phyloP scores from a whole-genome alignment of 2,329 filamentous ascomycete genomes.

The Catunica adiposa region DNA sequence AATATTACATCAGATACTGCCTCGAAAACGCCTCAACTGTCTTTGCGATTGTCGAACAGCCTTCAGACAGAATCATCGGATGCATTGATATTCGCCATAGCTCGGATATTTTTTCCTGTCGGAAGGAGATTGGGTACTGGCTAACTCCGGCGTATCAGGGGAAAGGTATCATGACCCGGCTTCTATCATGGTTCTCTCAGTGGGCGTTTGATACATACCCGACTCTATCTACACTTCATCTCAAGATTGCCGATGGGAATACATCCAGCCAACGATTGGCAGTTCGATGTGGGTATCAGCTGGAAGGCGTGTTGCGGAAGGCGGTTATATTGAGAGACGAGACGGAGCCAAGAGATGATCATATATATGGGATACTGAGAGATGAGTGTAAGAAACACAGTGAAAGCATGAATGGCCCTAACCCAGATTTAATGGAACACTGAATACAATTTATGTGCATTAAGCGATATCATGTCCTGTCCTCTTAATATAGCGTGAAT shows the following conservation, averaged over 20 bases:
- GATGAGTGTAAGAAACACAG: not conserved
- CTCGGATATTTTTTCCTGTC: not conserved
- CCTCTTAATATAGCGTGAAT: too few species aligned
- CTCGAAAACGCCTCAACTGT: not conserved
- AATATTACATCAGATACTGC: not conserved
- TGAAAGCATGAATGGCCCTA: too few species aligned
- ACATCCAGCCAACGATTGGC: not conserved
- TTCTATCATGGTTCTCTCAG: not conserved
- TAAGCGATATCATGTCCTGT: too few species aligned
- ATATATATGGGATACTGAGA: not conserved
- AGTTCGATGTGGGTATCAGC: not conserved
- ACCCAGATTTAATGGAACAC: too few species aligned
- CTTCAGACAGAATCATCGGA: not conserved
- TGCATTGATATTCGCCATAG: not conserved
- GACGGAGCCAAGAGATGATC: not conserved
- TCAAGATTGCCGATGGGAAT: not conserved
- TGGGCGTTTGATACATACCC: not conserved
- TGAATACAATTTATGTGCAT: too few species aligned
- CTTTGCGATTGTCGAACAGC: not conserved
- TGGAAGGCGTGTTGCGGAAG: not conserved
- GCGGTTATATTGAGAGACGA: not conserved
- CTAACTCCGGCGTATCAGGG: not conserved
- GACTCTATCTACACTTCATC: not conserved
- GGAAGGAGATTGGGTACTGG: slow-evolving; percentile 3
- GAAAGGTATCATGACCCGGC: not conserved